phyloP scores from a whole-genome alignment of 306 rosid genomes.

The Hippophae tibetana region DNA sequence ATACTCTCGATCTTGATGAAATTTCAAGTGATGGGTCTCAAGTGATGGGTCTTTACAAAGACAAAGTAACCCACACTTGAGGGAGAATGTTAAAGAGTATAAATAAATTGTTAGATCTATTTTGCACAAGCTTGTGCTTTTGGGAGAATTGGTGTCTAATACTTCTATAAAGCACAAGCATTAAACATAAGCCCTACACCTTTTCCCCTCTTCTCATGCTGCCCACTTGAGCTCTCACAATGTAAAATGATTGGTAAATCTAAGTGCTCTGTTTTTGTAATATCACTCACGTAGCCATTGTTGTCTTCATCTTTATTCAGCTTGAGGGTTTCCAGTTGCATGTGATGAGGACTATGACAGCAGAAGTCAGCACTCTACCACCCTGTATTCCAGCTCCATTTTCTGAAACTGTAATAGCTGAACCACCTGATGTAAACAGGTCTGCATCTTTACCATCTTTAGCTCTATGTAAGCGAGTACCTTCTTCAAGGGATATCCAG shows the following conservation, averaged over 20 bases:
- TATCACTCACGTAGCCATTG: slow-evolving; percentile 10
- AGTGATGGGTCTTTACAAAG: too few species aligned
- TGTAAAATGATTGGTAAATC: slow-evolving; percentile 1
- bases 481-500: slow-evolving; percentile 37
- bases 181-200: too few species aligned
- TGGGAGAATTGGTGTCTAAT: too few species aligned
- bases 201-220: background rate
- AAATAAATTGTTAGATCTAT: too few species aligned
- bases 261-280: slow-evolving; percentile 3
- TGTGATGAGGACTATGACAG: slow-evolving; percentile 40
- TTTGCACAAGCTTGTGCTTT: too few species aligned
- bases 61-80: too few species aligned
- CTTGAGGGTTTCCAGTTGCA: slow-evolving; percentile 60
- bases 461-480: slow-evolving; percentile 35
- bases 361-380: slow-evolving; percentile 22
- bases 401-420: slow-evolving; percentile 22
- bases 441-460: slow-evolving; percentile 45
- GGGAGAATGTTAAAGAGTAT: too few species aligned
- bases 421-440: slow-evolving; percentile 37
- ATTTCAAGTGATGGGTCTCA: too few species aligned
- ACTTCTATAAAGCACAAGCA: too few species aligned
- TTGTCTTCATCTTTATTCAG: slow-evolving; percentile 33
- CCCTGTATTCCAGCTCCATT: slow-evolving; percentile 35
- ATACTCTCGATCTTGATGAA: too few species aligned
- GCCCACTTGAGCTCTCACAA: background rate